These are phyloP conservation scores for Herpetomonas tarakana DNA, from an alignment of 208 protist genomes.

Conservation along the genomic window DNA sequence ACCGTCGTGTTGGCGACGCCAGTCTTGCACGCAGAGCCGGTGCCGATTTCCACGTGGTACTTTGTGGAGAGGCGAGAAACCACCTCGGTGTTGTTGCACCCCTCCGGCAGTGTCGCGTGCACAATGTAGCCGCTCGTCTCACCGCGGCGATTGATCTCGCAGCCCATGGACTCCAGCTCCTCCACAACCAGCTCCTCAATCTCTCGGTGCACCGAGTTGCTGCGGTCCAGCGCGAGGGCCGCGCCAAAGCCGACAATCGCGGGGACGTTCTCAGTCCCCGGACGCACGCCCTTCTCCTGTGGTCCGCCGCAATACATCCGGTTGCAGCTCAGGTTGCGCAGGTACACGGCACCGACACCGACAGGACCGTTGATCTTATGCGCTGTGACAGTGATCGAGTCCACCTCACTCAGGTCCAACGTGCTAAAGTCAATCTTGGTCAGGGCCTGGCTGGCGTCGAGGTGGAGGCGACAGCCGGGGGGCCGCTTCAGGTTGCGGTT, in stretches of 20 bases:
- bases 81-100: conserved; percentile 70
- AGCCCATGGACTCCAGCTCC: conserved; percentile 56
- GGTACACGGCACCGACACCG: conserved; percentile 69
- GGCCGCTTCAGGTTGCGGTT: conserved; percentile 42
- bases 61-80: conserved; percentile 60
- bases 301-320: conserved; percentile 52
- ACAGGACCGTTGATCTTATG: conserved; percentile 85
- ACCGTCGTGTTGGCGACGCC: conserved; percentile 64
- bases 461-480: conserved; percentile 53
- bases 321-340: conserved; percentile 49
- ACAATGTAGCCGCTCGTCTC: conserved; percentile 79
- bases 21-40: conserved; percentile 79
- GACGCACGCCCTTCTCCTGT: conserved; percentile 71
- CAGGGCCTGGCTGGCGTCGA: conserved; percentile 71
- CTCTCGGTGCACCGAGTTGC: conserved; percentile 46
- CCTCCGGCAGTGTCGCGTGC: conserved; percentile 71
- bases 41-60: conserved; percentile 78
- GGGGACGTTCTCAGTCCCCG: conserved; percentile 79
- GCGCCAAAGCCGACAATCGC: conserved; percentile 75
- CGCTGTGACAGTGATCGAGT: conserved; percentile 74
- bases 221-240: conserved; percentile 61
- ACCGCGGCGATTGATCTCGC: conserved; percentile 73
- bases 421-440: conserved; percentile 59
- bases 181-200: conserved; percentile 57
- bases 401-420: conserved; percentile 61